phyloP scores from a whole-genome alignment of 768 basidiomycete species.

The Pholiota microspora region DNA sequence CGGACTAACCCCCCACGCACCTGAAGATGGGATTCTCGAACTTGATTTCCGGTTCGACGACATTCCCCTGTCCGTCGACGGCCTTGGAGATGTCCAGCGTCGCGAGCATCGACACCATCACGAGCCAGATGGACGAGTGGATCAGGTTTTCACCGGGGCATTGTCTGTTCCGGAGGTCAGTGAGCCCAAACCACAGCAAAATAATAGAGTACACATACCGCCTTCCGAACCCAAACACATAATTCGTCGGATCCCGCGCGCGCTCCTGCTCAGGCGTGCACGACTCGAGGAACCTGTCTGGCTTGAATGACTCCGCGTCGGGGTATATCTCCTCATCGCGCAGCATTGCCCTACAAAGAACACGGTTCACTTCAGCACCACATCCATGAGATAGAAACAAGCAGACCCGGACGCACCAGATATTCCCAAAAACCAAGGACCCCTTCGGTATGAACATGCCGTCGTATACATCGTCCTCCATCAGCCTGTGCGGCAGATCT shows the following conservation, averaged over 20 bases:
- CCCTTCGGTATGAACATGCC: conserved; percentile 31
- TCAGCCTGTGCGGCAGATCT: conserved; percentile 29
- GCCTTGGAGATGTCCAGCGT: conserved; percentile 19
- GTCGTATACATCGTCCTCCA: conserved; percentile 29
- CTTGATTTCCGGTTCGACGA: conserved; percentile 22
- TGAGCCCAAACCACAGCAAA: background rate
- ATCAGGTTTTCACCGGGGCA: conserved; percentile 25
- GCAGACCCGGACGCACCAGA: conserved; percentile 31
- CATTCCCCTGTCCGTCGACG: conserved; percentile 23
- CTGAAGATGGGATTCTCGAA: conserved; percentile 25
- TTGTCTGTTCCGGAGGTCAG: conserved; percentile 5
- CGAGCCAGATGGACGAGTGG: conserved; percentile 21
- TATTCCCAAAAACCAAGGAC: conserved; percentile 30
- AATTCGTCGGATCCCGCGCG: conserved; percentile 8
- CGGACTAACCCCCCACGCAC: too few relatives aligned
- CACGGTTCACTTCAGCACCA: background rate
- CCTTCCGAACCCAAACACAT: conserved; percentile 14
- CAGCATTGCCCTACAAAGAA: conserved; percentile 34
- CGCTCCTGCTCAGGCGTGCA: conserved; percentile 6
- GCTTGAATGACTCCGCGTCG: conserved; percentile 33
- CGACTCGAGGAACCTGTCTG: conserved; percentile 32
- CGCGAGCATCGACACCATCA: conserved; percentile 17
- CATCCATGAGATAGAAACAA: background rate
- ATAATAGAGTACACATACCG: background rate
- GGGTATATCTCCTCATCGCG: conserved; percentile 35